phyloP scores from a whole-genome alignment of 108 stramenopile genomes.

The Schizochytrium sp. region DNA sequence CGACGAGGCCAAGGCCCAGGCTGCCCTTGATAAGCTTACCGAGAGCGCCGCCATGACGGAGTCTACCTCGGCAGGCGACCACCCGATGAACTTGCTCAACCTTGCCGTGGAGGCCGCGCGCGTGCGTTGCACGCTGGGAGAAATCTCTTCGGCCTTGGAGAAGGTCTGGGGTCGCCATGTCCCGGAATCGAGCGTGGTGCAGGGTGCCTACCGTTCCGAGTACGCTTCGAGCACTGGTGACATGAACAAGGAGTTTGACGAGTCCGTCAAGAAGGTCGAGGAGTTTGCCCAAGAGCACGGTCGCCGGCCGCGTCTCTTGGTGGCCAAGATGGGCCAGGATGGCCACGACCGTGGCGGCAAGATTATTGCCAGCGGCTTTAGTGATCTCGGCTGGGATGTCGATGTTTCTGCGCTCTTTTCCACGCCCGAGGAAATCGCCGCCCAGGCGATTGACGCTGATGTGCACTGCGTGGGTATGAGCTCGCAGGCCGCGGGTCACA shows the following conservation, averaged over 20 bases:
- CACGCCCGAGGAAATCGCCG: conserved; percentile 87
- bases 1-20: conserved; percentile 59
- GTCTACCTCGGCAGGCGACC: conserved; percentile 63
- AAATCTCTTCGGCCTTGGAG: conserved; percentile 87
- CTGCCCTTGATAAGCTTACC: conserved; percentile 56
- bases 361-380: conserved; percentile 90
- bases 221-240: conserved; percentile 42
- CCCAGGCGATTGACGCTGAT: conserved; percentile 88
- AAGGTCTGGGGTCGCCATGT: conserved; percentile 88
- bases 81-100: conserved; percentile 77
- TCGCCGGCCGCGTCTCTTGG: conserved; percentile 87
- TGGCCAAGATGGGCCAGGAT: conserved; percentile 98
- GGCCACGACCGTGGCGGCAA: conserved; percentile 98
- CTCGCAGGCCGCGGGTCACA: conserved; percentile 91
- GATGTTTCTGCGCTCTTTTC: conserved; percentile 93
- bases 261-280: conserved; percentile 64
- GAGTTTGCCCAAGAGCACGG: conserved; percentile 78
- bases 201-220: conserved; percentile 79
- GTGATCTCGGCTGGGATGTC: conserved; percentile 84
- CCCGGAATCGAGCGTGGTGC: conserved; percentile 73
- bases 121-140: conserved; percentile 81
- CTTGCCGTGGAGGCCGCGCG: conserved; percentile 84
- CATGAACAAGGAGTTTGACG: conserved; percentile 60
- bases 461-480: conserved; percentile 94
- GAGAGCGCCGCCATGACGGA: conserved; percentile 57